Base-by-base conservation (phyloP, 495 filamentous ascomycete genomes). In the Penicillium malachiteum region DNA sequence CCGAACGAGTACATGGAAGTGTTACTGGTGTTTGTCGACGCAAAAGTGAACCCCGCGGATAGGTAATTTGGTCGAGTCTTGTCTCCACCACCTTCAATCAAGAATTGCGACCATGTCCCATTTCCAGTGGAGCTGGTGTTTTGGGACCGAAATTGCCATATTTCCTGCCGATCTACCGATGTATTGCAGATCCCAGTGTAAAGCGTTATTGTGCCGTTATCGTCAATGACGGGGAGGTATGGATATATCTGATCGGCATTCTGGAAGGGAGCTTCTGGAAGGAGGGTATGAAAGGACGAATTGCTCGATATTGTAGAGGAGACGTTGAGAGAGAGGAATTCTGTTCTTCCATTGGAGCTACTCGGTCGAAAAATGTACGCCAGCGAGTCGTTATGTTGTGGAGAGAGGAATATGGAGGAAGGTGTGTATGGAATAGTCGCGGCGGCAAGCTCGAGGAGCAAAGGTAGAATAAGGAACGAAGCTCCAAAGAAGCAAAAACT, bases 1-100 rank as follows among this genome's bases (percentile, higher is more conserved):
- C 90, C 92, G 74, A 94, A 96, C 47, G 86, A 65, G 64, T 89
- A 96, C 34, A 90, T 72, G n/a, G 68, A 66, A 34, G 62, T 71
- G 63, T 77, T 50, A 57, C 68, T 59, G 59, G 78, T 62, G 75
- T 82, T 76, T 12, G 79, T 75, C 2, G 76, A 65, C 4, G 88
- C 86, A 72, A 90, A 96, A 33, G 80, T 72, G 52, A 94, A 80
- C 16, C 83, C 82, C 13, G 75, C 75, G 0, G 85, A 83, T 17
- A 96, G 79, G 62, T 84, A 88, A 53, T 87, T 84, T 7, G 88
- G 78, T n/a, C 81, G 51, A 50, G 68, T 58, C 12, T 56, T 59
- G 47, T 71, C 67, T 67, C 63, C 60, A 42, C 52, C 54, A 34
- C 17, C 56, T 31, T 61, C 63, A 3, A 76, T 51, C n/a, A 55